phyloP scores from a whole-genome alignment of 176 grass and related monocot genomes.

The Cocos nucifera region DNA sequence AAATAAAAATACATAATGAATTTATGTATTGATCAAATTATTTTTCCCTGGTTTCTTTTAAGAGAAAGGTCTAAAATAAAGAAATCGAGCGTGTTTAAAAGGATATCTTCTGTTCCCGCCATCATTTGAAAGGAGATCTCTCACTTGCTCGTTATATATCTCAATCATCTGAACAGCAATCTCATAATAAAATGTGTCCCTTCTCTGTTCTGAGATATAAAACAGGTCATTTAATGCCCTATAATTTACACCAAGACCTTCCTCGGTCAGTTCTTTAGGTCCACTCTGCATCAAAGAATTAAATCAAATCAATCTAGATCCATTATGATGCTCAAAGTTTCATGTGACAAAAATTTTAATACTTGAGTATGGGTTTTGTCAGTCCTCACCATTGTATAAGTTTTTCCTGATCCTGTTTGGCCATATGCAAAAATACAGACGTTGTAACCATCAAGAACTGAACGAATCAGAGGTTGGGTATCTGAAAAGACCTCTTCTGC shows the following conservation, averaged over 20 bases:
- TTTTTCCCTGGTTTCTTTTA: no score
- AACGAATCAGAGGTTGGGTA: constrained; percentile 84
- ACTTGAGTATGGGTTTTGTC: constrained; percentile 1
- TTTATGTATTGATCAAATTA: constrained; percentile 1
- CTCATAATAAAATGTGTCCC: constrained; percentile 65
- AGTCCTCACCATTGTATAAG: constrained; percentile 70
- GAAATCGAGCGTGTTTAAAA: constrained; percentile 25
- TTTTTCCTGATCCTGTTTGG: constrained; percentile 92
- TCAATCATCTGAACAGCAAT: constrained; percentile 97
- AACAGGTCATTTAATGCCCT: constrained; percentile 94
- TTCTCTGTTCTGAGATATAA: constrained; percentile 52
- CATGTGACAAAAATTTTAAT: neutral
- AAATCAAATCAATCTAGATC: neutral
- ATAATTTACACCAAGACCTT: constrained; percentile 83
- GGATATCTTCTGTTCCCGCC: constrained; percentile 87
- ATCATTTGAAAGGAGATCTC: constrained; percentile 84
- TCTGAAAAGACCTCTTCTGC: constrained; percentile 80
- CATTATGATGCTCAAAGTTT: no score
- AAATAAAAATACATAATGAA: neutral
- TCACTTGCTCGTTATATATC: constrained; percentile 97
- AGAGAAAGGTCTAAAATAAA: no score
- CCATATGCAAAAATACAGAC: constrained; percentile 97
- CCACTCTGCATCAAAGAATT: constrained; percentile 50
- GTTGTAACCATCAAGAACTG: constrained; percentile 93
- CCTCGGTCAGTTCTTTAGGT: constrained; percentile 63